These are phyloP conservation scores for Colletotrichum noveboracense DNA, from an alignment of 2,329 filamentous ascomycete genomes.

Conservation along the genomic window DNA sequence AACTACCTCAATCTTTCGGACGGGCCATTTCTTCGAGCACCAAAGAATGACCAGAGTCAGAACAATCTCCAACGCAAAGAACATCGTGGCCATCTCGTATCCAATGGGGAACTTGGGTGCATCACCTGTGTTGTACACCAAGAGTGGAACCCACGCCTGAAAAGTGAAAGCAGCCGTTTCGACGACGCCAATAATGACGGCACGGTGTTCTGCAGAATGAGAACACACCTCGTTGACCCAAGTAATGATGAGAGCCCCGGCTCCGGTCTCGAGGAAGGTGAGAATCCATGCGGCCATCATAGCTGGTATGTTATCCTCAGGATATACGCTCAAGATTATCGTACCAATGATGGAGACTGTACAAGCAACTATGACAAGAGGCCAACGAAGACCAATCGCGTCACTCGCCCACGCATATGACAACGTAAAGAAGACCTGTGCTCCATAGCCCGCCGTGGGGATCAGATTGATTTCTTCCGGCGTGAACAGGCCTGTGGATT, in stretches of 20 bases:
- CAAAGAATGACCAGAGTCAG: neutral
- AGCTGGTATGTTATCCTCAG: constrained; percentile 34
- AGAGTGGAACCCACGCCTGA: constrained; percentile 46
- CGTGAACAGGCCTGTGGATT: constrained; percentile 31
- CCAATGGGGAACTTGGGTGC: constrained; percentile 45
- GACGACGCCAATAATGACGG: constrained; percentile 54
- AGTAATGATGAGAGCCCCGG: constrained; percentile 42
- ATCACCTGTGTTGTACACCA: constrained; percentile 39
- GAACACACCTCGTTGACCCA: constrained; percentile 54
- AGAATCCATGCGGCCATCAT: constrained; percentile 42
- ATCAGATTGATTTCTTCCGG: constrained; percentile 26
- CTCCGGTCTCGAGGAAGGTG: constrained; percentile 38
- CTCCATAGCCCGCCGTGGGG: constrained; percentile 22
- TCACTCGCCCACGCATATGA: constrained; percentile 59
- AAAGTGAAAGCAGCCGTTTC: constrained; percentile 49
- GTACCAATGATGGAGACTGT: constrained; percentile 37
- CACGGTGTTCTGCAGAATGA: constrained; percentile 51
- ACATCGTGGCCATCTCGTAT: constrained; percentile 36
- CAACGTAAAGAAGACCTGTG: constrained; percentile 54
- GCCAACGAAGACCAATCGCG: constrained; percentile 56
- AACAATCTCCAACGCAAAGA: constrained; percentile 34
- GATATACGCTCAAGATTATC: constrained; percentile 38
- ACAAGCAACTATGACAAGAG: constrained; percentile 55
- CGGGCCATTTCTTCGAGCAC: neutral
- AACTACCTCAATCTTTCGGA: neutral